These are phyloP conservation scores for Naganishia friedmannii DNA, from an alignment of 768 basidiomycete genomes.

Conservation along the genomic window DNA sequence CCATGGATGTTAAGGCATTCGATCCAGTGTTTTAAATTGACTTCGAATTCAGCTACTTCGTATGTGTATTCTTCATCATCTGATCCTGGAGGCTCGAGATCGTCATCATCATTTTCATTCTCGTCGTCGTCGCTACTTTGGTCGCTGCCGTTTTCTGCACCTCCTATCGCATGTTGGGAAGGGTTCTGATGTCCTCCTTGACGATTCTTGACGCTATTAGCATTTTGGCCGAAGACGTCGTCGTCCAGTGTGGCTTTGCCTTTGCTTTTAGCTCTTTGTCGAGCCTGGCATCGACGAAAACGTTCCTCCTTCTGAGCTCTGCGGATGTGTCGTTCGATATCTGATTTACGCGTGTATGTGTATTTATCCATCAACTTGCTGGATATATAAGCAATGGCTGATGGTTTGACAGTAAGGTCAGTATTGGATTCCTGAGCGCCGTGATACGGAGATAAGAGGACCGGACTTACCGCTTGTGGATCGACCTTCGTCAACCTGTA, in stretches of 20 bases:
- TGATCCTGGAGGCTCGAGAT: constrained; percentile 49
- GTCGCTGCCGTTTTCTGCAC: constrained; percentile 44
- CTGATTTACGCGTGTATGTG: constrained; percentile 54
- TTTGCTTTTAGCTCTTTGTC: not conserved
- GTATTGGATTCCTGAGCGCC: not conserved
- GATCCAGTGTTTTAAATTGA: constrained; percentile 76
- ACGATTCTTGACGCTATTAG: too few relatives aligned
- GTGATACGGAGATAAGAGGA: not conserved
- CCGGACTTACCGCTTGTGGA: constrained; percentile 66
- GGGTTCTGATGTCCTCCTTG: not conserved
- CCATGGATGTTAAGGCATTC: constrained; percentile 94
- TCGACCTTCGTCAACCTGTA: constrained; percentile 81
- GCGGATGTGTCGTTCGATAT: constrained; percentile 16
- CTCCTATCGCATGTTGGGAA: not conserved
- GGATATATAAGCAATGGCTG: constrained; percentile 81
- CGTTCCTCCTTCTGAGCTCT: constrained; percentile 6
- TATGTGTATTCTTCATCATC: constrained; percentile 19
- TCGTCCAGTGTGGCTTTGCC: not conserved
- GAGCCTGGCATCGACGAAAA: constrained; percentile 4
- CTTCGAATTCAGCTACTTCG: constrained; percentile 60
- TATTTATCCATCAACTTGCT: constrained; percentile 76
- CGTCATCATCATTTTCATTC: constrained; percentile 47
- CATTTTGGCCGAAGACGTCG: constrained; percentile 6
- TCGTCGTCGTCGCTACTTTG: constrained; percentile 43
- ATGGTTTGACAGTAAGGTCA: not conserved